Base-by-base conservation (phyloP, 2,329 filamentous ascomycete species). In the Claviceps sorghi region DNA sequence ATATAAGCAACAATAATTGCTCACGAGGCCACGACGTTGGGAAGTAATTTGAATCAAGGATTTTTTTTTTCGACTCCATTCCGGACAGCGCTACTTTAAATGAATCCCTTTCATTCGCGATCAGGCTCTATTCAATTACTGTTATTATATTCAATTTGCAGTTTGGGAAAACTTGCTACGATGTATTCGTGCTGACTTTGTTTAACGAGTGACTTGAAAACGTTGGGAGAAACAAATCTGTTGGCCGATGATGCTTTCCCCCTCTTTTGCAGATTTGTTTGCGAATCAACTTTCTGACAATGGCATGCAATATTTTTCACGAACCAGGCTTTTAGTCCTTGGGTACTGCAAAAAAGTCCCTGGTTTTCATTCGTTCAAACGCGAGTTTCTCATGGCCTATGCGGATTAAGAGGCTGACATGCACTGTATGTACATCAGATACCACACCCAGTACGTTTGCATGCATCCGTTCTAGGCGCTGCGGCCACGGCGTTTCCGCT, bases 401-500 rank as follows among this genome's bases (percentile, higher is more conserved):
- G 26, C 26, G 26, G 26, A 26, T 26, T 5, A 26, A 26, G 26
- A n/a, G 26, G 5, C 26, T 5, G 26, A 26, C 26, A 26, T 26
- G 5, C 26, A 26, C 5, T 3, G 26, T 26, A 26, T 26, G 26
- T 26, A 26, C 26, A 26, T 26, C 26, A 26, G 26, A 26, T 26
- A 26, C 26, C 26, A 26, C 26, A 5, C 26, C 26, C 13, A 13
- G 34, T 36, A 15, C 13, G 13, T 22, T 15, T 22, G 2, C 41
- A 11, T 42, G 8, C 2, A 42, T 42, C 10, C 9, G 9, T 43
- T 17, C 19, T 44, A 50, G 3, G 42, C 15, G 41, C 21, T 10
- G 8, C 22, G 22, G 34, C 17, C 43, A n/a, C 62, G 60, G 48
- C 57, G 60, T 55, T 61, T 66, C 15, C 49, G 44, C 52, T 69